Conservation (phyloP, 257 asterid species). For the Jaltomata sinuosa region DNA sequence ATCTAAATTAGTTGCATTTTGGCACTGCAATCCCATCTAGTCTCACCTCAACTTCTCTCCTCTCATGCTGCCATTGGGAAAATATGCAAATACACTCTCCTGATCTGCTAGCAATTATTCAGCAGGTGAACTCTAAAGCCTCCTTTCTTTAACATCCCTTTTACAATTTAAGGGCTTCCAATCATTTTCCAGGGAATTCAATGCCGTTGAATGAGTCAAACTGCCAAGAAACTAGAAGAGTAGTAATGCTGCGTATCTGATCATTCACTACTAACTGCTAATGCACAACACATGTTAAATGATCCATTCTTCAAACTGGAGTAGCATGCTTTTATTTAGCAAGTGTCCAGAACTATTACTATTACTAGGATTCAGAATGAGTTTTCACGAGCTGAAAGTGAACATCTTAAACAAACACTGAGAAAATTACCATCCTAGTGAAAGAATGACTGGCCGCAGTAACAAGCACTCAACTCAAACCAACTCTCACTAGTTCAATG, state of each 20-base stretch:
- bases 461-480: neutral
- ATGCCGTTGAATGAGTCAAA: neutral
- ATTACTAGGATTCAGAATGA: neutral
- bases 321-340: neutral
- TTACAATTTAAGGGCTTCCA: neutral
- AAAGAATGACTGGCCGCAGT: neutral
- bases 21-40: neutral
- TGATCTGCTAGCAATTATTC: neutral
- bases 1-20: neutral
- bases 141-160: neutral
- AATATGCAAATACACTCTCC: neutral
- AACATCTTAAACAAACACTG: neutral
- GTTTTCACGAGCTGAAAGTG: neutral
- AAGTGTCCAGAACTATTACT: neutral
- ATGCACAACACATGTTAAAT: neutral
- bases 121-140: neutral
- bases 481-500: neutral
- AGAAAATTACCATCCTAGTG: neutral
- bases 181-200: neutral
- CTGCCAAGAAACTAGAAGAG: neutral
- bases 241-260: neutral
- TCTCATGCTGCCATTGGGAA: neutral
- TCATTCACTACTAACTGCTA: neutral
- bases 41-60: neutral
- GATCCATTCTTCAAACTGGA: neutral